Evolutionary conservation across 805 yeast genomes (phyloP).

Genomic region (Candida insectalens): DNA sequence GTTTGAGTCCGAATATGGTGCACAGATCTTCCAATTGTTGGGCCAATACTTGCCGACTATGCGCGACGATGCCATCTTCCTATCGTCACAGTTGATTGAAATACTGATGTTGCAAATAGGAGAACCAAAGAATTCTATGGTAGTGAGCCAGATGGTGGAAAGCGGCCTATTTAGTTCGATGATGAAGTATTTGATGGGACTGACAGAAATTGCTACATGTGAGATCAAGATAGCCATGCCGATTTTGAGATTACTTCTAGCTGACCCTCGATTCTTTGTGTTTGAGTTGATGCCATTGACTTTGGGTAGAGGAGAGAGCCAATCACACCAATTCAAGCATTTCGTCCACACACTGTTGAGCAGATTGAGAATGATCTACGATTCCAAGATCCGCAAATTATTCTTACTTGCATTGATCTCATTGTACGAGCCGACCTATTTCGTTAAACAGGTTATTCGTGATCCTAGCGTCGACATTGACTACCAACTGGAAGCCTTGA

Average conservation of each 20-base stretch:
- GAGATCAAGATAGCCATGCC: conserved; percentile 28
- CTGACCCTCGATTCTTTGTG: conserved; percentile 26
- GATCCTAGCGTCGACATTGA: conserved; percentile 8
- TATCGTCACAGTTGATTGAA: conserved; percentile 47
- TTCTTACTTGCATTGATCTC: conserved; percentile 21
- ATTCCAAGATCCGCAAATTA: conserved; percentile 64
- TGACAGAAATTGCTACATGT: conserved; percentile 33
- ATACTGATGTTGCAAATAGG: conserved; percentile 31
- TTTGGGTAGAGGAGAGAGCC: conserved; percentile 16
- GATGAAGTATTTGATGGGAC: conserved; percentile 31
- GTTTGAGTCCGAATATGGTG: conserved; percentile 28
- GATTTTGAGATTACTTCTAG: conserved; percentile 30
- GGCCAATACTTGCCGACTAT: conserved; percentile 46
- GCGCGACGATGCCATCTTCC: conserved; percentile 61
- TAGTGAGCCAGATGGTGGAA: conserved; percentile 22
- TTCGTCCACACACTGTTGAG: conserved; percentile 17
- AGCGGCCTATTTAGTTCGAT: conserved; percentile 38
- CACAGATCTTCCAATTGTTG: conserved; percentile 37
- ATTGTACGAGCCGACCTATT: conserved; percentile 15
- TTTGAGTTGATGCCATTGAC: conserved; percentile 7
- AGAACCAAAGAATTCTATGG: conserved; percentile 7
- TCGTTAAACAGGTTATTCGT: conserved; percentile 1
- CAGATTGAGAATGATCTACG: conserved; percentile 44
- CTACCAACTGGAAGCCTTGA: conserved; percentile 19
- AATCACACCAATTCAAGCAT: conserved; percentile 9